Evolutionary conservation across 2,329 filamentous ascomycete species (phyloP).

Genomic region (Aspergillus candidus): DNA sequence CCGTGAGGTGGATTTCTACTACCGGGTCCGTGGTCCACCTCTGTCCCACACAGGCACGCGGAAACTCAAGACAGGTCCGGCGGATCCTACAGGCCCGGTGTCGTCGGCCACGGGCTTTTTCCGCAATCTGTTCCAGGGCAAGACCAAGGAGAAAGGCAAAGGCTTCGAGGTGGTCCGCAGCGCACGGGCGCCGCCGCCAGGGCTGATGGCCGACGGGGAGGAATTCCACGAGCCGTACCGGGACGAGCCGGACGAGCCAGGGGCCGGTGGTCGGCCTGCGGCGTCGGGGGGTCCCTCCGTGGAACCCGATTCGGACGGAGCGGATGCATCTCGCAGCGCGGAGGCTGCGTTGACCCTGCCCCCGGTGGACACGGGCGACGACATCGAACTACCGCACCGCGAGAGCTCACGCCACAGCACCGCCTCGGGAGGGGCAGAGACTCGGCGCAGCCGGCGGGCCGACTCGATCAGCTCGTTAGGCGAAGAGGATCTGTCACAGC

Average conservation of each 20-base stretch:
- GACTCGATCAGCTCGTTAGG: conserved; percentile 12
- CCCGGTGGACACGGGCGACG: conserved; percentile 53
- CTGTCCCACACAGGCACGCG: conserved; percentile 75
- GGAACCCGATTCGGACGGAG: conserved; percentile 10
- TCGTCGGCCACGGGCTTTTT: conserved; percentile 88
- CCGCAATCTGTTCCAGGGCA: conserved; percentile 68
- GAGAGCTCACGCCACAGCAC: conserved; percentile 55
- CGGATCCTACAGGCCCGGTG: conserved; percentile 87
- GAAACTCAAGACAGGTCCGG: conserved; percentile 85
- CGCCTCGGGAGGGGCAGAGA: conserved; percentile 29
- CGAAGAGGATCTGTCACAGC: conserved; percentile 7
- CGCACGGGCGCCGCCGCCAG: conserved; percentile 73
- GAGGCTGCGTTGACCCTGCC: conserved; percentile 49
- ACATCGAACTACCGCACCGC: conserved; percentile 59
- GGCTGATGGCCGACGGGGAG: conserved; percentile 51
- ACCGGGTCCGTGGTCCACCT: conserved; percentile 82
- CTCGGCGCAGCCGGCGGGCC: conserved; percentile 58
- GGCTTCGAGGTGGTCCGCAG: conserved; percentile 96
- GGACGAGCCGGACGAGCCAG: conserved; percentile 44
- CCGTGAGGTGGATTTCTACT: conserved; percentile 94
- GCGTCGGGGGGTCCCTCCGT: too few relatives aligned
- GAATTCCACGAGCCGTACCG: conserved; percentile 60
- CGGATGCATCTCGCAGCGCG: conserved; percentile 10
- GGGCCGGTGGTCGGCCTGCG: conserved; percentile 8
- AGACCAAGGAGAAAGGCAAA: conserved; percentile 90